Evolutionary conservation across 2,329 filamentous ascomycete species (phyloP).

Genomic region (Paecilomyces dactylethromorphus): DNA sequence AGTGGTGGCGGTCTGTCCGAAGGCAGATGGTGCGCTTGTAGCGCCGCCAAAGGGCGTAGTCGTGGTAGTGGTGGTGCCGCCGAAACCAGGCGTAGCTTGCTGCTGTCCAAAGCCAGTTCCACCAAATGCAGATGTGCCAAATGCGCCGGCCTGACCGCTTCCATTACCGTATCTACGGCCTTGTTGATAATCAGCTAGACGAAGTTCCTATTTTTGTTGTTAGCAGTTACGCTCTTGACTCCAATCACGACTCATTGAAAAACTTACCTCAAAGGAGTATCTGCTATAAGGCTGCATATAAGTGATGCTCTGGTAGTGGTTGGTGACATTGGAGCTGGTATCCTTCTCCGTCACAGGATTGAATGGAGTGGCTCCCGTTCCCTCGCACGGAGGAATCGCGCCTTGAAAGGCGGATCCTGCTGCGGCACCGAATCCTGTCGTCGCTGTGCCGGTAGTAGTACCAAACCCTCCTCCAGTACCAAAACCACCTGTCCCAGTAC

Average conservation of each 20-base stretch:
- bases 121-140: slow-evolving; percentile 62
- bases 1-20: slow-evolving; percentile 38
- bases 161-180: slow-evolving; percentile 77
- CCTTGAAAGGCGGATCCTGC: slow-evolving; percentile 37
- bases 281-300: slow-evolving; percentile 57
- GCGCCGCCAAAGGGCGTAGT: slow-evolving; percentile 34
- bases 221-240: background rate
- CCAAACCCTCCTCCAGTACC: slow-evolving; percentile 25
- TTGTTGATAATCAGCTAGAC: slow-evolving; percentile 80
- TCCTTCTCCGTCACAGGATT: slow-evolving; percentile 42
- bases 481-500: slow-evolving; percentile 13
- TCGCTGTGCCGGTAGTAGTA: slow-evolving; percentile 9
- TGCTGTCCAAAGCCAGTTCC: slow-evolving; percentile 40
- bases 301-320: slow-evolving; percentile 43
- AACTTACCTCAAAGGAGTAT: slow-evolving; percentile 66
- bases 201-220: slow-evolving; percentile 45
- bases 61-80: slow-evolving; percentile 34
- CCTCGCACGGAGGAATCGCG: slow-evolving; percentile 34
- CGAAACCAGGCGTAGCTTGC: slow-evolving; percentile 35
- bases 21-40: slow-evolving; percentile 33
- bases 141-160: slow-evolving; percentile 73
- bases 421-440: slow-evolving; percentile 28
- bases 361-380: slow-evolving; percentile 41
- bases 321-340: slow-evolving; percentile 27
- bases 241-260: background rate